Conservation (phyloP, 208 protist genomes). For the Acanthamoeba sp. region DNA sequence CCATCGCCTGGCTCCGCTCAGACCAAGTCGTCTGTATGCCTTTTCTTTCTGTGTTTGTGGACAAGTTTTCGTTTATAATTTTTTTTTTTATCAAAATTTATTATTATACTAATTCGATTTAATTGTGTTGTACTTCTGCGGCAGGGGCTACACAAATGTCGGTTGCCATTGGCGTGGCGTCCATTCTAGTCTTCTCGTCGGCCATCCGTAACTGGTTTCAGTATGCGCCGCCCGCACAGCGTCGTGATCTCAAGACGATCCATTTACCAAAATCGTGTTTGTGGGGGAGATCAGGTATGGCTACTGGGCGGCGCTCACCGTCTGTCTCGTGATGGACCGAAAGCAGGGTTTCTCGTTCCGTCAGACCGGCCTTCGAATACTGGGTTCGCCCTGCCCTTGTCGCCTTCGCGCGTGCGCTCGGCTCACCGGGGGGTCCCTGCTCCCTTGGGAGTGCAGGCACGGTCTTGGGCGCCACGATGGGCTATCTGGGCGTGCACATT, state of each 20-base stretch:
- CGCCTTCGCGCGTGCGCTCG: too few species aligned
- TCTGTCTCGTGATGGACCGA: constrained; percentile 43
- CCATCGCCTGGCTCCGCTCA: background rate
- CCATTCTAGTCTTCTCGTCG: background rate
- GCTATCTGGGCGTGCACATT: constrained; percentile 15
- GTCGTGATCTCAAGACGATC: background rate
- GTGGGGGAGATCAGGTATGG: background rate
- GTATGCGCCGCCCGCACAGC: background rate
- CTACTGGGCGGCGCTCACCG: constrained; percentile 33
- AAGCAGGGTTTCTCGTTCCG: constrained; percentile 68
- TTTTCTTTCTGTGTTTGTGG: too few species aligned
- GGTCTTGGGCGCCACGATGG: constrained; percentile 1
- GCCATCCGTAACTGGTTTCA: constrained; percentile 44
- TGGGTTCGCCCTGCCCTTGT: background rate
- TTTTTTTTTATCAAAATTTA: too few species aligned
- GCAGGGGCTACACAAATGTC: constrained; percentile 55
- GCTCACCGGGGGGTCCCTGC: too few species aligned
- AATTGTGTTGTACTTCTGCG: background rate
- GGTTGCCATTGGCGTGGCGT: background rate
- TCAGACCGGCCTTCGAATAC: constrained; percentile 22
- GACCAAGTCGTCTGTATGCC: constrained; percentile 1
- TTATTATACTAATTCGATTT: too few species aligned
- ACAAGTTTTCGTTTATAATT: too few species aligned
- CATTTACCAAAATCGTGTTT: background rate
- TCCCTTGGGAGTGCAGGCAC: background rate